These are phyloP conservation scores for Reticulascus tulasneorum DNA, from an alignment of 2,329 filamentous ascomycete species.

Conservation along the genomic window DNA sequence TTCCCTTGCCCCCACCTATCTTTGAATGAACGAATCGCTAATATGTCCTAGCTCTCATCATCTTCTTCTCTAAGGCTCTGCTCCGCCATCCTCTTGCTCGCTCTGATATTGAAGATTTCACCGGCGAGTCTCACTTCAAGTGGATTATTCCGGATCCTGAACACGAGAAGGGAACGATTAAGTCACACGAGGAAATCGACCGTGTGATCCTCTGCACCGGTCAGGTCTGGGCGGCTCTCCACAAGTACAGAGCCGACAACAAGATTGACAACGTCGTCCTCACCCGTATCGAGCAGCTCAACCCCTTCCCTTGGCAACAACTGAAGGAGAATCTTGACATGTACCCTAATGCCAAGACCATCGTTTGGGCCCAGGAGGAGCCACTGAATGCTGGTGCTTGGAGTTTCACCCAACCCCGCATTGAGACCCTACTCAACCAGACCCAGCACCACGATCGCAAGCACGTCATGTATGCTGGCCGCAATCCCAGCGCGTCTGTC, in stretches of 20 bases:
- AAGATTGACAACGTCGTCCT: slow-evolving; percentile 88
- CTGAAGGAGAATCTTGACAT: slow-evolving; percentile 93
- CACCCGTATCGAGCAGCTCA: slow-evolving; percentile 93
- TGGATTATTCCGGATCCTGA: slow-evolving; percentile 93
- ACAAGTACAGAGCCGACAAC: slow-evolving; percentile 86
- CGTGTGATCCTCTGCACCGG: slow-evolving; percentile 92
- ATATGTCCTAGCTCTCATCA: slow-evolving; percentile 65
- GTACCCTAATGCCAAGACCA: slow-evolving; percentile 96
- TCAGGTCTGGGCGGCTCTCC: slow-evolving; percentile 86
- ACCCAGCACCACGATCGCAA: slow-evolving; percentile 90
- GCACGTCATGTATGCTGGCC: slow-evolving; percentile 95
- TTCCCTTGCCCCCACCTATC: slow-evolving; percentile 1
- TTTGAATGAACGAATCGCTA: slow-evolving; percentile 14
- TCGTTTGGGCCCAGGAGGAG: slow-evolving; percentile 97
- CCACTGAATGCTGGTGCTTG: slow-evolving; percentile 95
- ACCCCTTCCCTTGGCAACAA: slow-evolving; percentile 98
- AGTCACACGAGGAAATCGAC: slow-evolving; percentile 79
- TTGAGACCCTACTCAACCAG: slow-evolving; percentile 92
- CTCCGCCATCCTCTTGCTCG: slow-evolving; percentile 91
- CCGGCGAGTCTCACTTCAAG: slow-evolving; percentile 85
- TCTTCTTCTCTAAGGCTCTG: slow-evolving; percentile 98
- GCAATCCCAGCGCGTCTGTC: slow-evolving; percentile 88
- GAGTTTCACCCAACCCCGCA: slow-evolving; percentile 94
- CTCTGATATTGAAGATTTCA: slow-evolving; percentile 87
- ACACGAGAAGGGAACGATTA: slow-evolving; percentile 72